These are phyloP conservation scores for Hyaloperonospora brassicae DNA, from an alignment of 352 stramenopile genomes.

Conservation along the genomic window DNA sequence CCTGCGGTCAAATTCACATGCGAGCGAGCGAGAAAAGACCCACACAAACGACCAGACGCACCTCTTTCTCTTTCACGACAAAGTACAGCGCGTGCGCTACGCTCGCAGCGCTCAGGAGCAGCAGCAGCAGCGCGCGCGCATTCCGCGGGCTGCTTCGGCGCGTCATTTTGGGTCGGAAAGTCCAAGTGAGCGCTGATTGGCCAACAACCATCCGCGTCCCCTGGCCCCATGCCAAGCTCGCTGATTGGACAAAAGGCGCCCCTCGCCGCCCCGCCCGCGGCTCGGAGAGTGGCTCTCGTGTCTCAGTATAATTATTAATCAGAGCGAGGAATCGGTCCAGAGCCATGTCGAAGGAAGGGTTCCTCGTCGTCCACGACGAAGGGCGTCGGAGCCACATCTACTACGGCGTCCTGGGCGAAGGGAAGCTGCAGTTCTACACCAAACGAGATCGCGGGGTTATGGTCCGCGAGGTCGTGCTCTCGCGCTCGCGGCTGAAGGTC, in stretches of 20 bases:
- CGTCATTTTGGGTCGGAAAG: neutral
- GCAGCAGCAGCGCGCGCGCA: neutral
- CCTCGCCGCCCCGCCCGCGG: no score
- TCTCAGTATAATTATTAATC: no score
- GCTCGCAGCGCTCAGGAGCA: conserved; percentile 22
- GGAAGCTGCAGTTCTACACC: conserved; percentile 66
- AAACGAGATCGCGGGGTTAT: conserved; percentile 54
- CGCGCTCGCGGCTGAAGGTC: conserved; percentile 70
- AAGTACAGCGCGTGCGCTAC: conserved; percentile 46
- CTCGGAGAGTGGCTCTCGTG: no score
- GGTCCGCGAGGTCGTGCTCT: conserved; percentile 56
- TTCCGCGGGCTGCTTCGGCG: no score
- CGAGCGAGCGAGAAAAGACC: neutral
- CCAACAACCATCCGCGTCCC: conserved; percentile 7
- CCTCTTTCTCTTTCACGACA: conserved; percentile 46
- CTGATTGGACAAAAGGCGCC: no score
- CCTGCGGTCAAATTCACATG: no score
- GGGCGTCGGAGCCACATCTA: conserved; percentile 56
- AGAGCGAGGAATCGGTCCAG: no score
- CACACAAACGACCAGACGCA: neutral
- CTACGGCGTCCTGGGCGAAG: conserved; percentile 74
- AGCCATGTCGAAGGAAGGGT: conserved; percentile 79
- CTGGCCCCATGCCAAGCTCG: no score
- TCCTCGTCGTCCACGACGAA: conserved; percentile 66
- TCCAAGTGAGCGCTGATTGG: conserved; percentile 12